Evolutionary conservation across 495 filamentous ascomycete genomes (phyloP), one percentile per base, ranked within the genome.

Genomic region (Talaromyces trachyspermus): DNA sequence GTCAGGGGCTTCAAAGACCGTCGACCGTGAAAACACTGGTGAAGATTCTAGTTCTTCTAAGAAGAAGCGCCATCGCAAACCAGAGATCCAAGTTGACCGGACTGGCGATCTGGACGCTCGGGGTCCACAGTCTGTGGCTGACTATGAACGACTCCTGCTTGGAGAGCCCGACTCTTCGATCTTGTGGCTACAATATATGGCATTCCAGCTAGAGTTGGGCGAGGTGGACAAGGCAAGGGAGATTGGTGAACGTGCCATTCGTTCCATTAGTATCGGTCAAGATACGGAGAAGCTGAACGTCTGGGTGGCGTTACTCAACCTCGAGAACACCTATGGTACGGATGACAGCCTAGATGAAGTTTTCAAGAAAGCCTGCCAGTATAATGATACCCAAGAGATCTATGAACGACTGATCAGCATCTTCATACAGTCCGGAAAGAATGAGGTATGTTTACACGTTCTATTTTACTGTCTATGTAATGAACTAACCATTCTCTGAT

Each of bases 121-220:
- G 50, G 94, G 90, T n/a, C 92, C 94, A 2, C 89, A 92, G 62
- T 89, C 87, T 2, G 77, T 84, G 14, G 82, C 83, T 43, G 92
- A 97, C 61, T 97, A 86, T 63, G 92, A 98, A 69, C 86, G 92
- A 43, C 81, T 95, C 41, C 78, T 97, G 32, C 79, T 97, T 27
- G 88, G 89, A 46, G 86, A 95, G 57, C 89, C 92, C 1, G 85
- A 97, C 59, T 86, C 84, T 6, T 94, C 92, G 1, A 66, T 82
- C 37, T 72, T 97, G 19, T 98, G 92, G 92, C 84, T 95, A 42
- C 76, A 84, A 51, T 98, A 96, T 68, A 95, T 97, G 85, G 89
- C 90, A 17, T 95, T 95, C 72, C 88, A 97, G 65, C 79, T 96
- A 58, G 84, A 95, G 61, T 73, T 95, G 43, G 86, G 85, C 63